phyloP scores from a whole-genome alignment of 257 asterid species.

The Capsicum rhomboideum region DNA sequence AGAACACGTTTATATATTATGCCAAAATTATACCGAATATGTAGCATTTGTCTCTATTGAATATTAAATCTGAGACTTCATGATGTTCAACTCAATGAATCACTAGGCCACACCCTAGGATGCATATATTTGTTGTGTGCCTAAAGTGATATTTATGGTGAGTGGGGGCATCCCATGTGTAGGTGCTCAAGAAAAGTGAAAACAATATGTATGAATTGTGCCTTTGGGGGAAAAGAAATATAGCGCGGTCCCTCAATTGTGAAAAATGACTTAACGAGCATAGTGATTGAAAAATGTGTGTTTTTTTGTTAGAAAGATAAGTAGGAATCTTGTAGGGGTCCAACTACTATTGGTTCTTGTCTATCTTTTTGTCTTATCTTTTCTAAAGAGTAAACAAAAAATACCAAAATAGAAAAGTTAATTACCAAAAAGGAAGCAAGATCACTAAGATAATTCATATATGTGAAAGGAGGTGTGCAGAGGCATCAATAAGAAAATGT shows the following conservation, averaged over 20 bases:
- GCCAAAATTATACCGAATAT: no score
- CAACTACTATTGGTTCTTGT: not conserved
- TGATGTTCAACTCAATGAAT: no score
- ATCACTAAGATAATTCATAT: no score
- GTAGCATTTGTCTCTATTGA: no score
- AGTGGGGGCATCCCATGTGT: not conserved
- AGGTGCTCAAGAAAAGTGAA: not conserved
- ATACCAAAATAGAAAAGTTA: not conserved
- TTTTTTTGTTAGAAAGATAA: not conserved
- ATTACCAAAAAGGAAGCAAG: no score
- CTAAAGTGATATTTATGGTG: not conserved
- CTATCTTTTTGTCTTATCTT: not conserved
- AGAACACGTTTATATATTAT: no score
- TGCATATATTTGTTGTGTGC: no score
- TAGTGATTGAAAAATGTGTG: not conserved
- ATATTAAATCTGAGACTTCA: no score
- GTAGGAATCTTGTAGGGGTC: not conserved
- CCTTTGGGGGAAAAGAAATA: not conserved
- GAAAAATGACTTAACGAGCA: no score
- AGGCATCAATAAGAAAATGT: no score
- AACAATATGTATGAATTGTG: not conserved
- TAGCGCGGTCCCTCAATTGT: not conserved
- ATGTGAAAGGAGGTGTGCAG: no score
- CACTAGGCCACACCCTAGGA: no score
- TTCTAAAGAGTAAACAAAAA: not conserved